These are phyloP conservation scores for Malus fusca DNA, from an alignment of 306 rosid species.

Conservation along the genomic window DNA sequence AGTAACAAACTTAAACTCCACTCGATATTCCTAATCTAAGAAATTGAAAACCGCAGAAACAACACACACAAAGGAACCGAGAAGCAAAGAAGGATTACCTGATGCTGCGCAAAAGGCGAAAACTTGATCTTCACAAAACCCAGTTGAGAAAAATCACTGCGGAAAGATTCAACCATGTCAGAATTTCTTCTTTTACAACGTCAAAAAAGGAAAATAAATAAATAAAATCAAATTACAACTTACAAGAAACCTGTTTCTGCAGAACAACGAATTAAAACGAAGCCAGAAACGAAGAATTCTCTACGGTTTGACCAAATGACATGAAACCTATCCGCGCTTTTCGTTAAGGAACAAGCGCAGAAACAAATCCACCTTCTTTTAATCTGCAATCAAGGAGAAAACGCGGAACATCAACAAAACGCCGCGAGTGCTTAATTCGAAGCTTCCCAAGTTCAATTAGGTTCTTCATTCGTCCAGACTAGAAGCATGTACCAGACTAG, in stretches of 20 bases:
- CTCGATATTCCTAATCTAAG: neutral
- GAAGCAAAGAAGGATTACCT: neutral
- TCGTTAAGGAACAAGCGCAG: neutral
- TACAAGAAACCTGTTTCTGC: neutral
- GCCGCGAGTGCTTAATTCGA: neutral
- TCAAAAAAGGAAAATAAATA: neutral
- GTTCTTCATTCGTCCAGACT: neutral
- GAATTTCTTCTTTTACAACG: neutral
- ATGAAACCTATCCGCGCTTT: neutral
- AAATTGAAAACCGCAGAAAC: neutral
- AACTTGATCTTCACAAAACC: slow-evolving; percentile 3
- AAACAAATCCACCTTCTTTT: neutral
- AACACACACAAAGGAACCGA: neutral
- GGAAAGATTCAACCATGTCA: neutral
- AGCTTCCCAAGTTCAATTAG: neutral
- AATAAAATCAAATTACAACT: neutral
- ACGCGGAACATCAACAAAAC: slow-evolving; percentile 3
- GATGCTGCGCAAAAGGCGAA: neutral
- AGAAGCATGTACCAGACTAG: neutral
- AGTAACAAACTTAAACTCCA: neutral
- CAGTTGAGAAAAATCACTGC: slow-evolving; percentile 1
- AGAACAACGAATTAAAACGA: neutral
- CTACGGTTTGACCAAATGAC: neutral
- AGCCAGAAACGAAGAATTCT: neutral
- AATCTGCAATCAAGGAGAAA: neutral